Conservation (phyloP, 345 rosid species). For the Lumnitzera littorea region DNA sequence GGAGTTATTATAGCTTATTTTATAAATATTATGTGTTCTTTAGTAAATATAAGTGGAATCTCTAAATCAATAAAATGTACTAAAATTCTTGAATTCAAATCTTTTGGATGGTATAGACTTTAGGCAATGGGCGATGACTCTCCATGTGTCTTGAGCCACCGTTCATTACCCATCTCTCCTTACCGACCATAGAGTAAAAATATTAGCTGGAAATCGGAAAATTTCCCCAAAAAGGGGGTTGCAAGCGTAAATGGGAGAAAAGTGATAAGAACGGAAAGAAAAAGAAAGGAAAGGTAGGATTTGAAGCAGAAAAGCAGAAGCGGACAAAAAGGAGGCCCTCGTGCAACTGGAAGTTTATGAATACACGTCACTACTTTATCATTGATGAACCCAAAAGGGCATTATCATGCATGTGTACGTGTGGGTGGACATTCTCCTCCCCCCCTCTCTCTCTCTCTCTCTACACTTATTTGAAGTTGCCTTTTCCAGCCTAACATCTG, state of each 20-base stretch:
- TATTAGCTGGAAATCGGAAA: too few relatives aligned
- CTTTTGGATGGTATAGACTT: neutral
- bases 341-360: slow-evolving; percentile 52
- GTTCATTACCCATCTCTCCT: too few relatives aligned
- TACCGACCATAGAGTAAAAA: too few relatives aligned
- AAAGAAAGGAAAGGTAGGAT: slow-evolving; percentile 10
- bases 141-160: too few relatives aligned
- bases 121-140: too few relatives aligned
- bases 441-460: slow-evolving; percentile 11
- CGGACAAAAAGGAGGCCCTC: slow-evolving; percentile 66
- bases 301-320: slow-evolving; percentile 24
- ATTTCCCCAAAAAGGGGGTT: too few relatives aligned
- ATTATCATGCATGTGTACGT: slow-evolving; percentile 37
- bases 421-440: slow-evolving; percentile 34
- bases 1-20: too few relatives aligned
- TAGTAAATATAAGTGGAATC: too few relatives aligned
- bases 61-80: too few relatives aligned
- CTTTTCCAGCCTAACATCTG: neutral
- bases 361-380: slow-evolving; percentile 25
- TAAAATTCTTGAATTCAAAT: neutral
- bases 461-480: neutral
- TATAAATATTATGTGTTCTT: too few relatives aligned
- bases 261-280: slow-evolving; percentile 2
- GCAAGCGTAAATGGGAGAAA: neutral
- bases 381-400: slow-evolving; percentile 8